Evolutionary conservation across 225 moss, liverwort and hornwort species (phyloP).

Genomic region (Lunularia cruciata): DNA sequence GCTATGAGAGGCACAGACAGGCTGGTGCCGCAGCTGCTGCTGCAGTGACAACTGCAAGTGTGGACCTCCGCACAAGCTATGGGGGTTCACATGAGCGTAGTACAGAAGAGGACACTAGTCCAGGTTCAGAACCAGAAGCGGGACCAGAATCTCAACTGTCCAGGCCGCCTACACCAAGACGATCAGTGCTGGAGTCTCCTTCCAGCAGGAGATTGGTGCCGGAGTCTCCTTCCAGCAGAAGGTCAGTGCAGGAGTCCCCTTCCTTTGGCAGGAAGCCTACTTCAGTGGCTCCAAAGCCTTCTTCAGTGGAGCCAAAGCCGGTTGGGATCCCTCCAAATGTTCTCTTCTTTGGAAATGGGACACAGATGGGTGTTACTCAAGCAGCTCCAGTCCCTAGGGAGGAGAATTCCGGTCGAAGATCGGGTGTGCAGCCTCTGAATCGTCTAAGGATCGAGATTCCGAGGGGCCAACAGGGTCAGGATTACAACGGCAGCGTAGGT

Average conservation of each 20-base stretch:
- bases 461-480: not conserved
- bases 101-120: not conserved
- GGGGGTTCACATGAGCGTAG: too few species aligned
- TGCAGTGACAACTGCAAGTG: not conserved
- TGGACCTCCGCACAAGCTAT: too few species aligned
- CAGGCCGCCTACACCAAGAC: not conserved
- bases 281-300: constrained; percentile 8
- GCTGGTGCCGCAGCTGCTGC: not conserved
- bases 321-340: constrained; percentile 30
- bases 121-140: not conserved
- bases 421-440: constrained; percentile 2
- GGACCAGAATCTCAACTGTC: not conserved
- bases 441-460: constrained; percentile 22
- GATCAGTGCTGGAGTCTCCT: not conserved
- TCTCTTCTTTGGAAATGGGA: constrained; percentile 31
- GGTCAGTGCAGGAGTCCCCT: not conserved
- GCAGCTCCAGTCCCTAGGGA: constrained; percentile 3
- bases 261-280: too few species aligned
- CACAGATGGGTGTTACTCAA: constrained; percentile 6
- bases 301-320: constrained; percentile 11
- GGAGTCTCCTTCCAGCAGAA: constrained; percentile 5
- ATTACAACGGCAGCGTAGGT: not conserved
- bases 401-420: constrained; percentile 5
- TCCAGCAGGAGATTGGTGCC: not conserved
- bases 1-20: not conserved